Percentiles rank a stretch among this genome's conserved stretches.
These are phyloP conservation scores for Fusarium concolor DNA, from an alignment of 2,329 filamentous ascomycete species.

Conservation along the genomic window DNA sequence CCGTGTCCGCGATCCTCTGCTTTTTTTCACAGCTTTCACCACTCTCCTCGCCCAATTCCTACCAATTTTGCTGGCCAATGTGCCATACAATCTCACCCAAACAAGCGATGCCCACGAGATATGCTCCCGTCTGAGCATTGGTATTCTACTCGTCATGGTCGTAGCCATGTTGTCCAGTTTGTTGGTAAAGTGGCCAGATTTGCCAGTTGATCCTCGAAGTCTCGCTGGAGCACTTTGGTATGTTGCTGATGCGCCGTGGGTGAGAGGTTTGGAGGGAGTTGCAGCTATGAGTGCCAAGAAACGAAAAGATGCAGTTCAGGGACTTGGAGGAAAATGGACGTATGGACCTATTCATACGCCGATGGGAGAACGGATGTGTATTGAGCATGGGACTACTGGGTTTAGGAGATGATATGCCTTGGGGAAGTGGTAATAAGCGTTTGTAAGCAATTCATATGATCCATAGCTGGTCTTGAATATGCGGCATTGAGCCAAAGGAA, in stretches of 20 bases:
- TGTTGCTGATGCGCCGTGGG: constrained; percentile 42
- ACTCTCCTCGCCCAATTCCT: constrained; percentile 61
- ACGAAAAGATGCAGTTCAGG: constrained; percentile 23
- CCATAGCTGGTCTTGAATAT: background rate
- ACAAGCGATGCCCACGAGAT: constrained; percentile 52
- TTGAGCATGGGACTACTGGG: constrained; percentile 33
- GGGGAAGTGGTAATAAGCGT: too few relatives aligned
- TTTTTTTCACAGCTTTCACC: constrained; percentile 55
- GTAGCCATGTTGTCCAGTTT: constrained; percentile 54
- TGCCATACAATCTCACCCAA: constrained; percentile 59
- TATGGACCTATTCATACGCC: constrained; percentile 34
- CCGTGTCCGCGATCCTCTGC: constrained; percentile 52
- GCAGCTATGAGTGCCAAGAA: constrained; percentile 31
- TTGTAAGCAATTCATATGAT: background rate
- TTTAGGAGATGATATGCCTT: constrained; percentile 2
- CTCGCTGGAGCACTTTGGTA: constrained; percentile 60
- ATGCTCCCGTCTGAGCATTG: constrained; percentile 55
- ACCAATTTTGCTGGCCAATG: constrained; percentile 60
- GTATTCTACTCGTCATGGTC: constrained; percentile 57
- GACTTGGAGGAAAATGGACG: constrained; percentile 33
- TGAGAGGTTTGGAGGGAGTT: constrained; percentile 30
- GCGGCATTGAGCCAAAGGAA: too few relatives aligned
- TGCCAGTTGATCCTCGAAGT: constrained; percentile 60
- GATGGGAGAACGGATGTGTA: constrained; percentile 31
- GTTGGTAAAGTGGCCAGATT: constrained; percentile 55